Percentiles rank a stretch among this genome's conserved stretches.
These are phyloP conservation scores for Pleurotus platypus DNA, from an alignment of 768 basidiomycete genomes.

Conservation along the genomic window DNA sequence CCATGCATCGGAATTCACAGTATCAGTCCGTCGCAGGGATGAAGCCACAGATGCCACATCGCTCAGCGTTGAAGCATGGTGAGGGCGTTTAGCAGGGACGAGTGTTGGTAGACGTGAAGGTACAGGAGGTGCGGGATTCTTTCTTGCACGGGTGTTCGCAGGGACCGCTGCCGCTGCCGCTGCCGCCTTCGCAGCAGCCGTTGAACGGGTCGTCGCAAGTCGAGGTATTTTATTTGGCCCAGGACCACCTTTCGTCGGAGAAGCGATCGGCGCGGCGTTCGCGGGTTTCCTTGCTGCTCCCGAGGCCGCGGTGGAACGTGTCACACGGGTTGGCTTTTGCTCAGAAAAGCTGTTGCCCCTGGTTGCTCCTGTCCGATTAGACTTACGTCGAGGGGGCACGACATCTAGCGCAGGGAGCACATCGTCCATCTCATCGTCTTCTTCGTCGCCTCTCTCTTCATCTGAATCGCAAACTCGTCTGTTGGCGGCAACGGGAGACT, in stretches of 20 bases:
- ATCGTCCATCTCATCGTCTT: slow-evolving; percentile 63
- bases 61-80: slow-evolving; percentile 42
- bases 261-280: slow-evolving; percentile 30
- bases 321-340: slow-evolving; percentile 69
- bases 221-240: slow-evolving; percentile 69
- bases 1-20: slow-evolving; percentile 58
- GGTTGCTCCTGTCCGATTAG: slow-evolving; percentile 32
- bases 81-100: slow-evolving; percentile 50
- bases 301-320: slow-evolving; percentile 63
- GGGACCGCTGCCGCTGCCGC: slow-evolving; percentile 35
- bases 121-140: slow-evolving; percentile 45
- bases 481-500: slow-evolving; percentile 68
- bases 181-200: slow-evolving; percentile 43
- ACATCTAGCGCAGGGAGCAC: slow-evolving; percentile 59
- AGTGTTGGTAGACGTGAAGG: slow-evolving; percentile 78
- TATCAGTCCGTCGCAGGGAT: slow-evolving; percentile 33
- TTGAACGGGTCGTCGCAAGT: slow-evolving; percentile 49
- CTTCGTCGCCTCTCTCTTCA: slow-evolving; percentile 50
- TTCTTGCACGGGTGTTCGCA: slow-evolving; percentile 26
- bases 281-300: slow-evolving; percentile 53
- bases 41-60: slow-evolving; percentile 42
- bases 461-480: slow-evolving; percentile 55
- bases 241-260: slow-evolving; percentile 43
- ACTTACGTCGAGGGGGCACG: slow-evolving; percentile 40
- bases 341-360: slow-evolving; percentile 61